Percentiles rank a stretch among this genome's conserved stretches.
Evolutionary conservation across 441 rosid species (phyloP).

Genomic region (Populus trichocarpa): DNA sequence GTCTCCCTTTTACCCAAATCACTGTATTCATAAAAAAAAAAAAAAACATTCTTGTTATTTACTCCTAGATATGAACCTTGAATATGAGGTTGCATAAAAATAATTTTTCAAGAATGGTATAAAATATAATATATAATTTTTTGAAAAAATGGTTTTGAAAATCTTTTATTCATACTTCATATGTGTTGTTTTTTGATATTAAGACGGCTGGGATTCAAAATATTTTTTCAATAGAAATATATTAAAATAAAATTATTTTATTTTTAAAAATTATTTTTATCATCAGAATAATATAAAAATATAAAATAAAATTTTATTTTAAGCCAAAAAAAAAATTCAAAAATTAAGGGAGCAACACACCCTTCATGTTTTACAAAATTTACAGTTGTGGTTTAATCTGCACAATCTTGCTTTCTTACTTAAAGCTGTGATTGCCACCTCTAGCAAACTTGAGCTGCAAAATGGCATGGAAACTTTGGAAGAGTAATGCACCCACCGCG

Average conservation of each 20-base stretch:
- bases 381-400: background rate
- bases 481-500: background rate
- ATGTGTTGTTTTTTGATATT: no score
- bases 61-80: background rate
- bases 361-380: no score
- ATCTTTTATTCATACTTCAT: background rate
- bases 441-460: background rate
- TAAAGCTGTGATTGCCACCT: background rate
- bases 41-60: no score
- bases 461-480: background rate
- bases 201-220: no score
- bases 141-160: background rate
- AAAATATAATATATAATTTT: no score
- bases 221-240: no score
- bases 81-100: background rate
- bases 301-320: no score
- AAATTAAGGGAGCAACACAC: no score
- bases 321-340: no score
- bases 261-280: no score
- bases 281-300: no score
- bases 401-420: background rate
- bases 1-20: background rate
- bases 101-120: background rate
- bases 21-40: background rate
- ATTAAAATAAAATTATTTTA: no score